phyloP scores from a whole-genome alignment of 306 rosid species.

The Acacia acuminata region DNA sequence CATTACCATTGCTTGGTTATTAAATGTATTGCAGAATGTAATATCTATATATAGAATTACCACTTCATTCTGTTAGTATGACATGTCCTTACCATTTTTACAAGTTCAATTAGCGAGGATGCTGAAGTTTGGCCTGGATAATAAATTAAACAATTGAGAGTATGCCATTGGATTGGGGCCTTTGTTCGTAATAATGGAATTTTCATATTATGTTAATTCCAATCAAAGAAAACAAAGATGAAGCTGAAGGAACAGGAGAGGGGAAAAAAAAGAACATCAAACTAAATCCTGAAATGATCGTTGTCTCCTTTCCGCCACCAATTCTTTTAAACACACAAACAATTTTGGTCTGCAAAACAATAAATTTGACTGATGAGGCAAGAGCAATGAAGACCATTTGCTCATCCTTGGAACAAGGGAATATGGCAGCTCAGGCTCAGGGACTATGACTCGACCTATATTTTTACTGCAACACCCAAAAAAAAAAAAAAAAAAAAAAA shows the following conservation, averaged over 20 bases:
- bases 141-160: background rate
- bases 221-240: background rate
- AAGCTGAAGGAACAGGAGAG: too few relatives aligned
- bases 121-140: background rate
- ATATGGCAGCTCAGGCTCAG: slow-evolving; percentile 28
- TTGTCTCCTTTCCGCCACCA: slow-evolving; percentile 23
- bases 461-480: slow-evolving; percentile 41
- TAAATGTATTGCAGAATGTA: slow-evolving; percentile 33
- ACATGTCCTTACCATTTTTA: background rate
- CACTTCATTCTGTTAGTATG: slow-evolving; percentile 18
- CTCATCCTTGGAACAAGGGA: slow-evolving; percentile 32
- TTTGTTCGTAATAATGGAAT: background rate
- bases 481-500: slow-evolving; percentile 14
- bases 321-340: slow-evolving; percentile 31
- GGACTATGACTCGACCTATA: slow-evolving; percentile 28
- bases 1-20: slow-evolving; percentile 22
- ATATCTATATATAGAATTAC: slow-evolving; percentile 27
- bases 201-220: background rate
- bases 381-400: slow-evolving; percentile 21
- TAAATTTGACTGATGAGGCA: slow-evolving; percentile 26
- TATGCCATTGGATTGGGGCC: background rate
- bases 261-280: background rate
- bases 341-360: slow-evolving; percentile 27
- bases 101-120: background rate
- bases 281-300: slow-evolving; percentile 27